Conservation (phyloP, 2,329 filamentous ascomycete species). For the Escovopsis sp. region DNA sequence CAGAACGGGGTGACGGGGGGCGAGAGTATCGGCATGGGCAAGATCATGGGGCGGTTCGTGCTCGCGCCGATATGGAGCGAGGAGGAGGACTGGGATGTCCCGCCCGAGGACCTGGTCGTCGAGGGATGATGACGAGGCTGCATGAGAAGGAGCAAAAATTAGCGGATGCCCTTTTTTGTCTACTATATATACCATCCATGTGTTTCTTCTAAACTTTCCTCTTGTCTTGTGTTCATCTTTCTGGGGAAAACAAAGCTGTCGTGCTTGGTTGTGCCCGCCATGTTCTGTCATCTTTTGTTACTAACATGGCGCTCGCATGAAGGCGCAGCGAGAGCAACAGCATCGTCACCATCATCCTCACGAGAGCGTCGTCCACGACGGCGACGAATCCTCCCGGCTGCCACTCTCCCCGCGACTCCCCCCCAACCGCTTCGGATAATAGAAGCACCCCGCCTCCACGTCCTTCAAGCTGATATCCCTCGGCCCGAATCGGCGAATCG, state of each 20-base stretch:
- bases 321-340: too few relatives aligned
- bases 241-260: too few relatives aligned
- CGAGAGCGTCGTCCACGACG: constrained; percentile 9
- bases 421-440: too few relatives aligned
- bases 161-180: too few relatives aligned
- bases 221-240: constrained; percentile 23
- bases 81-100: constrained; percentile 38
- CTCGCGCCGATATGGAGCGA: constrained; percentile 43
- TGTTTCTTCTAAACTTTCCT: constrained; percentile 6
- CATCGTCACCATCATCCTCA: too few relatives aligned
- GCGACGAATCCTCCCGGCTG: constrained; percentile 14
- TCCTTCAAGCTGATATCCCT: constrained; percentile 22
- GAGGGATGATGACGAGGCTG: background rate
- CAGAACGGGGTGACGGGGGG: constrained; percentile 27
- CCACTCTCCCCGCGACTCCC: constrained; percentile 15
- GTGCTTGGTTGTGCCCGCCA: too few relatives aligned
- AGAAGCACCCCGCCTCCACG: constrained; percentile 8
- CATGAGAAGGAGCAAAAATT: too few relatives aligned
- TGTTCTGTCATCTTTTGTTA: too few relatives aligned
- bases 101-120: constrained; percentile 18
- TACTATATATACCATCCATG: background rate
- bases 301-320: too few relatives aligned
- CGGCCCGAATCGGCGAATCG: constrained; percentile 19
- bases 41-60: constrained; percentile 46
- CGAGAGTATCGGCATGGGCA: constrained; percentile 44